phyloP scores from a whole-genome alignment of 164 flowering plant species.

The Magnolia sinica region DNA sequence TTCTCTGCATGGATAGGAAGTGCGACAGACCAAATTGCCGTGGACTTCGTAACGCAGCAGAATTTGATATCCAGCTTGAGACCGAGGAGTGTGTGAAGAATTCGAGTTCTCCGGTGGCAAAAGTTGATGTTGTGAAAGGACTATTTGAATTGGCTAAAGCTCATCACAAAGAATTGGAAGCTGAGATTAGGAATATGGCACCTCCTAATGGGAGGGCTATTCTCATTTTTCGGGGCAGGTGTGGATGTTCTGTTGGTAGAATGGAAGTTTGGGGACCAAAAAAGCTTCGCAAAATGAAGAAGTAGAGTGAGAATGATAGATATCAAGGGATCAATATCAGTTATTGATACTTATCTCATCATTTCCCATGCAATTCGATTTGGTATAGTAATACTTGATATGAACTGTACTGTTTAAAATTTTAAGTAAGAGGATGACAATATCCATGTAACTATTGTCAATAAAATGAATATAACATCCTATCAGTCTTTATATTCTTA shows the following conservation, averaged over 20 bases:
- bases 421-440: too few relatives aligned
- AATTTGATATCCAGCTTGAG: slow-evolving; percentile 87
- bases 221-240: slow-evolving; percentile 68
- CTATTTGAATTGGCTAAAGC: slow-evolving; percentile 62
- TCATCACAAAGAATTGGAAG: slow-evolving; percentile 70
- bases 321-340: neutral
- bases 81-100: slow-evolving; percentile 74
- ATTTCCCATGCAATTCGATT: too few relatives aligned
- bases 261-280: slow-evolving; percentile 81
- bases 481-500: too few relatives aligned
- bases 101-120: slow-evolving; percentile 23
- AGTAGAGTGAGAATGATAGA: slow-evolving; percentile 24
- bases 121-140: slow-evolving; percentile 41
- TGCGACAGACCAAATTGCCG: slow-evolving; percentile 73
- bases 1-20: slow-evolving; percentile 31
- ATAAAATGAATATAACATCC: too few relatives aligned
- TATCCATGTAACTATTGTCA: too few relatives aligned
- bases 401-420: too few relatives aligned
- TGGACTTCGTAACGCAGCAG: slow-evolving; percentile 72
- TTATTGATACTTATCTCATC: neutral
- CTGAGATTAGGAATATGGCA: slow-evolving; percentile 91
- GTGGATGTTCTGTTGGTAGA: slow-evolving; percentile 85
- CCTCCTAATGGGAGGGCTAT: slow-evolving; percentile 89
- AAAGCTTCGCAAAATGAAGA: slow-evolving; percentile 65
- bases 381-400: too few relatives aligned